These are phyloP conservation scores for Meyerozyma carpophila DNA, from an alignment of 1,139 yeast genomes.

Conservation along the genomic window DNA sequence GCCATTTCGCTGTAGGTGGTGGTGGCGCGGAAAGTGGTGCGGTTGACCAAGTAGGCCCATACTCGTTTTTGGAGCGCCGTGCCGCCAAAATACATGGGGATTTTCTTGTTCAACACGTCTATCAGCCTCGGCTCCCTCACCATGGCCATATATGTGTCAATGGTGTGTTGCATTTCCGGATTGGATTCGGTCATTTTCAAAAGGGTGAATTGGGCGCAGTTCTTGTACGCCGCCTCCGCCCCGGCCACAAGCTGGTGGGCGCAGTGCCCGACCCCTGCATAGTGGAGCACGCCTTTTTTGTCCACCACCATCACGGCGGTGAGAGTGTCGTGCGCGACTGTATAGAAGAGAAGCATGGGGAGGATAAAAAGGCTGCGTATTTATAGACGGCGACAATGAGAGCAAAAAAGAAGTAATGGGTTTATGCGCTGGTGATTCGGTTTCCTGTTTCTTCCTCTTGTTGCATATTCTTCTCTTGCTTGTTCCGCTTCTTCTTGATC, in stretches of 20 bases:
- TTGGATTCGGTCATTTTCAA: conserved; percentile 4
- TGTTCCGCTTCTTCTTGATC: no score
- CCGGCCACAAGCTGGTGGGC: conserved; percentile 6
- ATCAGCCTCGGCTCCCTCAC: conserved; percentile 10
- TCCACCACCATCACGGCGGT: conserved; percentile 15
- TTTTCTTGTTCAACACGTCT: conserved; percentile 4
- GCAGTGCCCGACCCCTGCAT: conserved; percentile 17
- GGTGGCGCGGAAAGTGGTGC: conserved; percentile 11
- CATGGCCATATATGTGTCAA: conserved; percentile 8
- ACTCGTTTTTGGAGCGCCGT: conserved; percentile 18
- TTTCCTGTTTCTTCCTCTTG: no score
- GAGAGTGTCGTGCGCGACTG: conserved; percentile 3
- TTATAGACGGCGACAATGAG: neutral
- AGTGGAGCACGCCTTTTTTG: conserved; percentile 13
- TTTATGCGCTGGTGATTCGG: no score
- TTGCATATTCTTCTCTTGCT: no score
- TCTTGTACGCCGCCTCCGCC: conserved; percentile 12
- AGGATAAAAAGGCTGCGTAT: neutral
- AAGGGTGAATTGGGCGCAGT: conserved; percentile 6
- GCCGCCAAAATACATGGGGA: conserved; percentile 16
- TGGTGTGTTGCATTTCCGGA: conserved; percentile 7
- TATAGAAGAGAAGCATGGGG: conserved; percentile 5
- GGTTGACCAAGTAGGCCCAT: conserved; percentile 14
- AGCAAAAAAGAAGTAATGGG: conserved; percentile 1
- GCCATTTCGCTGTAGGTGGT: conserved; percentile 16